Conservation (phyloP, 768 basidiomycete genomes). For the Lentinula boryana region DNA sequence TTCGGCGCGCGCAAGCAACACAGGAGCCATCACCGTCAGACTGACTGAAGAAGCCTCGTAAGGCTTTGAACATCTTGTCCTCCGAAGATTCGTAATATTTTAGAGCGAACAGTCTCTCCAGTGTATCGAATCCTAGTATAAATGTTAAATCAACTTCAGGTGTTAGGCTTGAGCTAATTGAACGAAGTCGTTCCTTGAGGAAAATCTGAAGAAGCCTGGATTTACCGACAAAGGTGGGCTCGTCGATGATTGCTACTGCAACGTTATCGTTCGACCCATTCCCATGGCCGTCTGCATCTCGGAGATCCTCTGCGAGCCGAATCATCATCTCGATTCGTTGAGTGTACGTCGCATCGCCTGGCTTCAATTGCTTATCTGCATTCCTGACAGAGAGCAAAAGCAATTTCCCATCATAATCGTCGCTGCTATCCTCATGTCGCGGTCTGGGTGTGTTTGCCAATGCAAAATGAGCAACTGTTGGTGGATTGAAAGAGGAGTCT, state of each 20-base stretch:
- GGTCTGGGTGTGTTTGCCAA: conserved; percentile 48
- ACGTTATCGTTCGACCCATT: conserved; percentile 32
- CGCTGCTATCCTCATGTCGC: neutral
- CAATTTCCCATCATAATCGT: conserved; percentile 63
- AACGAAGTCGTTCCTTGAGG: conserved; percentile 31
- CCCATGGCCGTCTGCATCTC: conserved; percentile 8
- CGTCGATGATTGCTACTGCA: conserved; percentile 78
- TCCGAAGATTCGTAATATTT: conserved; percentile 56
- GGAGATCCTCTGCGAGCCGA: conserved; percentile 52
- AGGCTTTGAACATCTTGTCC: conserved; percentile 46
- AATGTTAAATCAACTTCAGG: conserved; percentile 47
- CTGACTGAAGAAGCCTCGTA: conserved; percentile 51
- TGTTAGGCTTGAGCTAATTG: conserved; percentile 6
- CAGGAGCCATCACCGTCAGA: conserved; percentile 45
- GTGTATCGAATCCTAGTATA: conserved; percentile 79
- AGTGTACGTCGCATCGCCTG: conserved; percentile 65
- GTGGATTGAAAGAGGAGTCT: conserved; percentile 93
- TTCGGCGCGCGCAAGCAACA: conserved; percentile 65
- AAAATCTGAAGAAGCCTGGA: conserved; percentile 50
- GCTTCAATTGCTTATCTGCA: conserved; percentile 72
- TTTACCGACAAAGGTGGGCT: conserved; percentile 87
- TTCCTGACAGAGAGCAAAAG: conserved; percentile 82
- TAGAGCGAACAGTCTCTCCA: conserved; percentile 71
- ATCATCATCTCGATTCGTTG: conserved; percentile 88
- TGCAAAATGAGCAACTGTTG: conserved; percentile 78